Evolutionary conservation across 208 protist species (phyloP).

Genomic region (Vickermania ingenoplastis): DNA sequence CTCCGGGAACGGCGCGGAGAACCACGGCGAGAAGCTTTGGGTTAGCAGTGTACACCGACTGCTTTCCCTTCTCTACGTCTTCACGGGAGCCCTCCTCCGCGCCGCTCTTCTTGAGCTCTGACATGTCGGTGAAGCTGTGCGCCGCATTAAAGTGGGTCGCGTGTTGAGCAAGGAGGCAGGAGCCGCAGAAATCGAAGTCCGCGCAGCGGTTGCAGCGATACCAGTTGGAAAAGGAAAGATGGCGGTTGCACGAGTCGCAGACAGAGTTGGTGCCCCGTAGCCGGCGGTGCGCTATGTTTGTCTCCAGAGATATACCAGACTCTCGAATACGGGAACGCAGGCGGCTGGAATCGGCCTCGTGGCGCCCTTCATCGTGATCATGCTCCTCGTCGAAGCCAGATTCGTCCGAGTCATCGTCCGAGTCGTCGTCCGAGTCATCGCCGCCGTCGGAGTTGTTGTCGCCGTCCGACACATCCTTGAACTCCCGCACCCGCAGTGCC

Average conservation of each 20-base stretch:
- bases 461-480: slow-evolving; percentile 1
- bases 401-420: slow-evolving; percentile 5
- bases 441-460: slow-evolving; percentile 4
- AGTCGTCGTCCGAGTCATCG: slow-evolving; percentile 16
- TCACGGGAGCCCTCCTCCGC: slow-evolving; percentile 6
- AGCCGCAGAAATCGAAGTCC: slow-evolving; percentile 64
- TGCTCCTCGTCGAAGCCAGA: slow-evolving; percentile 21
- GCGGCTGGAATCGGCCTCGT: background rate
- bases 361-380: slow-evolving; percentile 19
- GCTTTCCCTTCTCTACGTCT: slow-evolving; percentile 18
- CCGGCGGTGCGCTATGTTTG: slow-evolving; percentile 13
- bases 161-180: slow-evolving; percentile 44
- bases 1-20: slow-evolving; percentile 38
- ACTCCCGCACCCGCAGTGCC: slow-evolving; percentile 12
- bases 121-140: slow-evolving; percentile 76
- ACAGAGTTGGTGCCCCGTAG: slow-evolving; percentile 25
- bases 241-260: slow-evolving; percentile 55
- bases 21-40: slow-evolving; percentile 39
- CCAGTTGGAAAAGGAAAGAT: slow-evolving; percentile 38
- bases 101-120: slow-evolving; percentile 12
- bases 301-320: slow-evolving; percentile 23
- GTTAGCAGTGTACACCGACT: slow-evolving; percentile 25
- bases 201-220: slow-evolving; percentile 74
- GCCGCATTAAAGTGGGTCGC: slow-evolving; percentile 21
- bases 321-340: slow-evolving; percentile 22